A percentile compares a stretch with the other conserved stretches of the same genome.
Evolutionary conservation across 1,284 basidiomycete genomes (phyloP).

Genomic region (Leccinum variabile): DNA sequence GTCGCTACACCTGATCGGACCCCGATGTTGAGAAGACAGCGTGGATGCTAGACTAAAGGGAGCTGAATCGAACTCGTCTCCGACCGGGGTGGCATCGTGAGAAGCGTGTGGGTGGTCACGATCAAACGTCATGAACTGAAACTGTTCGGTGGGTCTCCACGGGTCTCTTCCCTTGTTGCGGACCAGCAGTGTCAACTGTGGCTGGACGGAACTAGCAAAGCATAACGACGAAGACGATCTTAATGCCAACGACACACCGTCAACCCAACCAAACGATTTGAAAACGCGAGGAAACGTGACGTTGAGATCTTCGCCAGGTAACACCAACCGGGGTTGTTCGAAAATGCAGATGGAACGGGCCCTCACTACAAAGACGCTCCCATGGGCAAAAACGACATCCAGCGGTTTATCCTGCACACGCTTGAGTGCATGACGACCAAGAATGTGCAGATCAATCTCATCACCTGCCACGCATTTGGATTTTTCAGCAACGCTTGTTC

Average conservation of each 20-base stretch:
- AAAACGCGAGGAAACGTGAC: conserved; percentile 40
- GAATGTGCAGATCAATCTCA: conserved; percentile 6
- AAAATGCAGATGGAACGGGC: conserved; percentile 59
- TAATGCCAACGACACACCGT: conserved; percentile 48
- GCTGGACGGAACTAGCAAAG: conserved; percentile 9
- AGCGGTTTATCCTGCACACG: conserved; percentile 44
- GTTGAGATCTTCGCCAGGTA: conserved; percentile 13
- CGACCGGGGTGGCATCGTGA: conserved; percentile 2
- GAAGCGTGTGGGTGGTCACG: conserved; percentile 2
- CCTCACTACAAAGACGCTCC: conserved; percentile 54
- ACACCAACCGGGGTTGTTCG: conserved; percentile 38
- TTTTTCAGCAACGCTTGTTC: conserved; percentile 48
- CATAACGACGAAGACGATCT: conserved; percentile 12
- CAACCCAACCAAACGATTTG: conserved; percentile 64
- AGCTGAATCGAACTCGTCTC: conserved; percentile 43
- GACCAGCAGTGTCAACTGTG: conserved; percentile 49
- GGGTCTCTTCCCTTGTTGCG: conserved; percentile 58
- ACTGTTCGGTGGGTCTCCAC: conserved; percentile 48
- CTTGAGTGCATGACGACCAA: conserved; percentile 18
- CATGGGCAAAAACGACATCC: conserved; percentile 49
- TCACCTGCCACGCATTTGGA: conserved; percentile 29
- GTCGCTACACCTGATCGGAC: conserved; percentile 50
- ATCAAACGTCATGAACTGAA: conserved; percentile 43
- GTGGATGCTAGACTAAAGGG: conserved; percentile 37
- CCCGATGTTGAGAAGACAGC: conserved; percentile 36